Percentiles rank a stretch among this genome's conserved stretches.
Evolutionary conservation across 768 basidiomycete genomes (phyloP).

Genomic region (Leccinum ochraceum): DNA sequence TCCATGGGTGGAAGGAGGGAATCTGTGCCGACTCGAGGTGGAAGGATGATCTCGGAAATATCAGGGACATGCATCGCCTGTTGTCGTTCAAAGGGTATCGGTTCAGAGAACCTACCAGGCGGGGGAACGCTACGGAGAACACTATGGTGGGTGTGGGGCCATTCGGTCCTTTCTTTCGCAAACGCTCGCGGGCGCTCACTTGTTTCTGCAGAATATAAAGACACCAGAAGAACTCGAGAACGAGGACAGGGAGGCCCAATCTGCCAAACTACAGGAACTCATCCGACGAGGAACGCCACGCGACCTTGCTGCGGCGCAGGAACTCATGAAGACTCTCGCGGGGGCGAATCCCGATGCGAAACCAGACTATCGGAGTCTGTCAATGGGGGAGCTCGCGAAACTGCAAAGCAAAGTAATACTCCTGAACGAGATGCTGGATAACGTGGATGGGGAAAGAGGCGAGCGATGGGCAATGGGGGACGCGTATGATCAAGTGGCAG

Average conservation of each 20-base stretch:
- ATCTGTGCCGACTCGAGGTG: constrained; percentile 88
- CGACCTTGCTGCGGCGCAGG: constrained; percentile 93
- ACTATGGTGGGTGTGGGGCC: constrained; percentile 21
- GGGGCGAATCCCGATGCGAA: constrained; percentile 95
- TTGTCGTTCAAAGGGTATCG: constrained; percentile 92
- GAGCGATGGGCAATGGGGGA: constrained; percentile 88
- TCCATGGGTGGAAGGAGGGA: constrained; percentile 92
- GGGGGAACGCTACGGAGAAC: constrained; percentile 15
- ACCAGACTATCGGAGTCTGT: constrained; percentile 91
- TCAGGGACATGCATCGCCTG: constrained; percentile 95
- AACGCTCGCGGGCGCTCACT: constrained; percentile 1
- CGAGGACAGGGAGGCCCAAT: constrained; percentile 93
- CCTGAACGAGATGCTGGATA: constrained; percentile 97
- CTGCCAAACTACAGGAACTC: constrained; percentile 97
- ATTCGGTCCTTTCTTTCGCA: not conserved
- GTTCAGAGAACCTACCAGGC: constrained; percentile 54
- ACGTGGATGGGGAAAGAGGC: constrained; percentile 67
- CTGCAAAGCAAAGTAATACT: constrained; percentile 93
- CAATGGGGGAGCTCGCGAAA: constrained; percentile 87
- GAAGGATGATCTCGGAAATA: constrained; percentile 96
- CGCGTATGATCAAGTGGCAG: constrained; percentile 94
- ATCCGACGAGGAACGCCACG: constrained; percentile 95
- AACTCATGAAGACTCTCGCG: constrained; percentile 93
- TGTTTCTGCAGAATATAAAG: constrained; percentile 72
- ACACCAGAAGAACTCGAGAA: constrained; percentile 94